Base-by-base conservation (phyloP, 805 yeast species). In the Monosporozyma unispora region DNA sequence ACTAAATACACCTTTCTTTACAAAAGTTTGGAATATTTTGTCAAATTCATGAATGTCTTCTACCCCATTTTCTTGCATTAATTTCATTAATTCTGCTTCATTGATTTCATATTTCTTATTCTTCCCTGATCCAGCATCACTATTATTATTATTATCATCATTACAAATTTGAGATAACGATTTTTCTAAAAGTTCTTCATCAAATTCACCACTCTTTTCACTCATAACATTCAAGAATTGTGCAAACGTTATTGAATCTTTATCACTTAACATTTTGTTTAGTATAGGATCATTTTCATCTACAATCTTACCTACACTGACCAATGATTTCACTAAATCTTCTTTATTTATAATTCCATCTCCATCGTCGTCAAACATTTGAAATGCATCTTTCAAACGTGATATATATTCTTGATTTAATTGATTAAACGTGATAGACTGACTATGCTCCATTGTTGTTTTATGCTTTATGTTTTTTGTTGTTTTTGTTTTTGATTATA, bases 351-450 rank as follows among this genome's bases (percentile, higher is more conserved):
- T 79, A 4, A 65, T 60, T 1, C 88, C 87, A 58, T 89, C 95
- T 23, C 83, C 80, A 52, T 90, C 91, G 35, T 84, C 84, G 60
- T 90, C 96, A 7, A 90, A 78, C 56, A 87, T 64, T 27, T 86
- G 80, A 64, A 89, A 90, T 1, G 93, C 81, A 55, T 86, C 84
- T 50, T 86, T 75, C 49, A 85, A 71, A 54, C 77, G 82, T 14
- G 78, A 70, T 23, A 87, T 79, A 59, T 86, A 87, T 31, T 74
- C 80, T 48, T 78, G 75, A 4, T 82, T 73, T 18, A 87, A 74
- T 52, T 70, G 71, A 44, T 67, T 64, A 52, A 70, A 64, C 46
- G 62, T 65, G 18, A 70, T 60, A 0, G 72, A 62, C 42, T 57
- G 52, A 46, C 64, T 60, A 39, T 54, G 53, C 14, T 63, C 51